A percentile compares a stretch with the other conserved stretches of the same genome.
Conservation (phyloP, 2,329 filamentous ascomycete species). For the Pseudocercospora fuligena region DNA sequence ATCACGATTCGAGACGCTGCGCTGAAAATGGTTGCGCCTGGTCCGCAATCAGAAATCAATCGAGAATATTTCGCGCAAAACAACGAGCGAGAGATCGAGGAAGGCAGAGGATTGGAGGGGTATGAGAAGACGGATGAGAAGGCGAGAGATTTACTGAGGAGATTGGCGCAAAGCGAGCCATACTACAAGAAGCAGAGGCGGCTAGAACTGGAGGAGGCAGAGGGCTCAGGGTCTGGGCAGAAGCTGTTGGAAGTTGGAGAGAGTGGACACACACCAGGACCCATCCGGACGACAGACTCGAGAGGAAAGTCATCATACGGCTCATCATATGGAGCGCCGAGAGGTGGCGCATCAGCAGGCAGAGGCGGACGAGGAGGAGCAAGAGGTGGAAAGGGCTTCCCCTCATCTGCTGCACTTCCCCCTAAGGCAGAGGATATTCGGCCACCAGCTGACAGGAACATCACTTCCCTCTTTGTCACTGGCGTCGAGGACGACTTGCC, state of each 20-base stretch:
- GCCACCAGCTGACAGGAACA: conserved; percentile 80
- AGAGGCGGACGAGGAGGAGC: conserved; percentile 47
- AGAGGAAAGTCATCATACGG: conserved; percentile 42
- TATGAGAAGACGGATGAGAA: conserved; percentile 99
- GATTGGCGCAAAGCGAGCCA: conserved; percentile 88
- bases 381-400: conserved; percentile 64
- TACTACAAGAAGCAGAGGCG: conserved; percentile 89
- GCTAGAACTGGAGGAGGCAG: conserved; percentile 55
- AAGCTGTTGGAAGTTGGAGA: conserved; percentile 49
- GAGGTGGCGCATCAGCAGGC: conserved; percentile 24
- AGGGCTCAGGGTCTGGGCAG: conserved; percentile 44
- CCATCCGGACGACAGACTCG: conserved; percentile 74
- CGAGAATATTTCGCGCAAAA: conserved; percentile 97
- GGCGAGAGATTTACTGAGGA: conserved; percentile 81
- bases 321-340: conserved; percentile 34
- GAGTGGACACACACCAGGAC: conserved; percentile 61
- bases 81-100: conserved; percentile 92
- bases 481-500: conserved; percentile 95
- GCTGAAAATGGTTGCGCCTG: conserved; percentile 95
- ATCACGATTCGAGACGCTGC: conserved; percentile 95
- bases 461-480: conserved; percentile 92
- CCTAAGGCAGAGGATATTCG: conserved; percentile 83
- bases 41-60: conserved; percentile 90
- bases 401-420: conserved; percentile 73
- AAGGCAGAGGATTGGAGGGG: conserved; percentile 83